A percentile compares a stretch with the other conserved stretches of the same genome.
Conservation (phyloP, 1,284 basidiomycete species). For the Leccinum pallidistipes region DNA sequence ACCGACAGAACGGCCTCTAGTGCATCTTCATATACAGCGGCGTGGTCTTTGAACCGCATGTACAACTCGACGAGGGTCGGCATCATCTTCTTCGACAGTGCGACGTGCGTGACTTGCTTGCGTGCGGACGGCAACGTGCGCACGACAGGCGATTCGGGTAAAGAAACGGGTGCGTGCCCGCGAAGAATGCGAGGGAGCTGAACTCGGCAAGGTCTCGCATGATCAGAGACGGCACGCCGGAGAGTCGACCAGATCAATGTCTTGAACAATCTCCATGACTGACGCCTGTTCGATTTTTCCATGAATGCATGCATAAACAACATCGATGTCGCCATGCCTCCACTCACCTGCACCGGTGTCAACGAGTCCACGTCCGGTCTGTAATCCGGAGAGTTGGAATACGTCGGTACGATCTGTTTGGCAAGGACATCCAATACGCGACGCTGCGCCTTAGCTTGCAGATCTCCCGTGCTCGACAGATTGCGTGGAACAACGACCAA, state of each 20-base stretch:
- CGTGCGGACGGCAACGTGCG: slow-evolving; percentile 40
- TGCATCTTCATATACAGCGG: slow-evolving; percentile 53
- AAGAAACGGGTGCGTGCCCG: slow-evolving; percentile 40
- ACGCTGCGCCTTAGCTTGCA: slow-evolving; percentile 73
- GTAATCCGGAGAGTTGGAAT: slow-evolving; percentile 82
- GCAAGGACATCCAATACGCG: slow-evolving; percentile 83
- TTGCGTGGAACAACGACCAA: slow-evolving; percentile 72
- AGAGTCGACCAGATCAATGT: slow-evolving; percentile 59
- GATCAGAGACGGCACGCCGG: slow-evolving; percentile 69
- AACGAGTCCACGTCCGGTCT: slow-evolving; percentile 84
- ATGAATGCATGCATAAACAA: not conserved
- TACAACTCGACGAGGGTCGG: slow-evolving; percentile 76
- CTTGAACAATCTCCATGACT: slow-evolving; percentile 67
- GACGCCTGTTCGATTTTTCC: slow-evolving; percentile 46
- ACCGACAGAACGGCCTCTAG: too few species aligned
- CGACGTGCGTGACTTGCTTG: slow-evolving; percentile 84
- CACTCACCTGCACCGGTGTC: slow-evolving; percentile 76
- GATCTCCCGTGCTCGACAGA: slow-evolving; percentile 56
- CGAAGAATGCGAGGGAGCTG: slow-evolving; percentile 80
- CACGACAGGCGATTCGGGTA: slow-evolving; percentile 10
- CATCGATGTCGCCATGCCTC: not conserved
- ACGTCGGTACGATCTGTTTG: slow-evolving; percentile 77
- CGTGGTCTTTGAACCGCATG: slow-evolving; percentile 58
- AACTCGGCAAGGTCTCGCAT: slow-evolving; percentile 86
- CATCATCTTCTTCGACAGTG: slow-evolving; percentile 84